phyloP scores from a whole-genome alignment of 495 filamentous ascomycete species.

The Podospora comata region DNA sequence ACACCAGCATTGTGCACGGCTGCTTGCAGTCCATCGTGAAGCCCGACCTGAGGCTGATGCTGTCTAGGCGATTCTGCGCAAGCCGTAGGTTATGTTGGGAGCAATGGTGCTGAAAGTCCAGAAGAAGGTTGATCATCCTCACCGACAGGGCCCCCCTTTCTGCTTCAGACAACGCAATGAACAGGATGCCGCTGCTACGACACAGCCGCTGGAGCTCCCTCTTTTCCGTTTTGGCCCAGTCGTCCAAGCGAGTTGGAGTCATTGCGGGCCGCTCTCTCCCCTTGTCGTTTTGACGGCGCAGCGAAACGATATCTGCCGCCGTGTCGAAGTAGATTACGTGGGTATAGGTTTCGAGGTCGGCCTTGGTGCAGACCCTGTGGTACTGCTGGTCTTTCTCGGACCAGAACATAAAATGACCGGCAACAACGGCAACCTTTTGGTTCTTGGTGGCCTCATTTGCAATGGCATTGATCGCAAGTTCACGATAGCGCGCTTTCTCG shows the following conservation, averaged over 20 bases:
- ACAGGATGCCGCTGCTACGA: constrained; percentile 46
- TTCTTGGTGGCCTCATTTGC: constrained; percentile 37
- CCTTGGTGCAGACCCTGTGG: constrained; percentile 41
- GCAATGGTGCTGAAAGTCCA: constrained; percentile 42
- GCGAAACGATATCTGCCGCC: constrained; percentile 33
- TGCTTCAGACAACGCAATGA: constrained; percentile 30
- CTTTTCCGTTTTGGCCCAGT: constrained; percentile 55
- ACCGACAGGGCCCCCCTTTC: not conserved
- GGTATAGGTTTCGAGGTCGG: constrained; percentile 51
- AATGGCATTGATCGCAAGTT: constrained; percentile 51
- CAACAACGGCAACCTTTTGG: constrained; percentile 50
- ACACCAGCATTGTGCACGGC: constrained; percentile 47
- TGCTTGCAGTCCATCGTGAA: constrained; percentile 11
- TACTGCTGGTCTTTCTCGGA: constrained; percentile 35
- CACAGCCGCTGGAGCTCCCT: constrained; percentile 49
- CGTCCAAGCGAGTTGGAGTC: constrained; percentile 43
- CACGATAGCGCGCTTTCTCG: constrained; percentile 43
- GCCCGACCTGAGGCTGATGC: constrained; percentile 25
- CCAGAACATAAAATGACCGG: constrained; percentile 64
- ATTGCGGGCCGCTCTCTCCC: constrained; percentile 27
- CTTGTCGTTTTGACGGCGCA: constrained; percentile 22
- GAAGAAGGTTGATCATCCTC: constrained; percentile 31
- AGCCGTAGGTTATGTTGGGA: constrained; percentile 41
- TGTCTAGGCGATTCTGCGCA: constrained; percentile 42
- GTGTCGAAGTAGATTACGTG: constrained; percentile 61